phyloP scores from a whole-genome alignment of 495 filamentous ascomycete species.

The Glutinoglossum americanum region DNA sequence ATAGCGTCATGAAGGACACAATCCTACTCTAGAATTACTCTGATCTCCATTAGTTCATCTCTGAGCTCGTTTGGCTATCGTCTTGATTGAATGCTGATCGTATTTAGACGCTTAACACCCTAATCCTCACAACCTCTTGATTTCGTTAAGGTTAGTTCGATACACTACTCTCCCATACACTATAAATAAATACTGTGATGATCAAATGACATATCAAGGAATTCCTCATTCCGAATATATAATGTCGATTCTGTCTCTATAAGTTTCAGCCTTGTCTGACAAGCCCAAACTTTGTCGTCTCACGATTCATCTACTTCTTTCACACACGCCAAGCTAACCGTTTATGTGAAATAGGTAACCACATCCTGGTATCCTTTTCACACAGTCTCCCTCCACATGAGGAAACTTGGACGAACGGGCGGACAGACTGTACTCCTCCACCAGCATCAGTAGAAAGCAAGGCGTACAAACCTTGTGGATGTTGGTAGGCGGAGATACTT shows the following conservation, averaged over 20 bases:
- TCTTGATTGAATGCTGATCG: neutral
- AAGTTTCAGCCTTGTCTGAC: constrained; percentile 99
- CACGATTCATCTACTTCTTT: constrained; percentile 4
- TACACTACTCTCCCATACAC: constrained; percentile 10
- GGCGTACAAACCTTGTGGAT: constrained; percentile 80
- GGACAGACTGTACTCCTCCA: constrained; percentile 71
- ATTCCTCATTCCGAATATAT: constrained; percentile 92
- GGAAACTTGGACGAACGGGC: constrained; percentile 96
- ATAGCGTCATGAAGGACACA: constrained; percentile 44
- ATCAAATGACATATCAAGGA: constrained; percentile 73
- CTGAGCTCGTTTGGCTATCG: neutral
- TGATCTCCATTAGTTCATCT: constrained; percentile 21
- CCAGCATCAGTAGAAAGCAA: constrained; percentile 40
- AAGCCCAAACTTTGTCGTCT: constrained; percentile 5
- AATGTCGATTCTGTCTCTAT: constrained; percentile 65
- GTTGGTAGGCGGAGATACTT: constrained; percentile 50
- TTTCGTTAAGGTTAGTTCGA: constrained; percentile 29
- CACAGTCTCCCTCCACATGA: constrained; percentile 29
- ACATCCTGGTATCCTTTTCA: constrained; percentile 4
- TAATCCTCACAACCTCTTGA: constrained; percentile 4
- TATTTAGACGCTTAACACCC: neutral
- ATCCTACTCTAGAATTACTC: constrained; percentile 44
- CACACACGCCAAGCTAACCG: neutral
- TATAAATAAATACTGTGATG: constrained; percentile 40
- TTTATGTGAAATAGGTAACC: constrained; percentile 29